Evolutionary conservation across 1,139 yeast genomes (phyloP), one percentile per base, ranked within the genome.

Genomic region (Scheffersomyces titani): DNA sequence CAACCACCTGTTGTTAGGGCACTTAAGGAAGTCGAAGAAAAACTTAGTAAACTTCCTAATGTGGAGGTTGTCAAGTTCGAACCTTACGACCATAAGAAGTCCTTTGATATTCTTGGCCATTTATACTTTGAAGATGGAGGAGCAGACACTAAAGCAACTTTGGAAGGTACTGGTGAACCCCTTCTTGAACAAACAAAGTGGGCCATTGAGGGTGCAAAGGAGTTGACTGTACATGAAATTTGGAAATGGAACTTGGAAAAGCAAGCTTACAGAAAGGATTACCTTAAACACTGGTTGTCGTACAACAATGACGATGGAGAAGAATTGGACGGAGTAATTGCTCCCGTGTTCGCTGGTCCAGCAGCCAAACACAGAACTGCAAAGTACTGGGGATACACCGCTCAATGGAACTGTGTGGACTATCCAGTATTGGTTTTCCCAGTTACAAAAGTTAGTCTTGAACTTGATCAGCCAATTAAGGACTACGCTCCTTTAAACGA

Each of bases 1-100:
- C 64, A 65, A 53, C 75, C 66, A 50, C 73, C 67, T 55, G 63
- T 61, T 36, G 47, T 61, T 47, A 70, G 80, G 61, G 80, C 59
- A 2, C 52, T 58, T 18, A 13, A 47, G 16, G 40, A 60, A 18
- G 67, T 64, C 11, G 50, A 59, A 47, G 58, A 62, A 7, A 63
- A 62, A 52, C 52, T 67, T 20, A n/a, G 51, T 9, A 47, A 49
- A 1, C 53, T 60, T 9, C 54, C 49, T 4, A 60, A 63, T 51
- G 57, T 66, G 30, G 70, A 68, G 54, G 51, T 67, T 6, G 60
- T 67, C 30, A 57, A 57, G 16, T 66, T 59, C 55, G 52, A 58
- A 50, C 69, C 70, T 11, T 62, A 54, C 45, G 52, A 65, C n/a
- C 69, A 64, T 52, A 61, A 55, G 19, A 56, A 51, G 51, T 57